phyloP scores from a whole-genome alignment of 169 alveolate genomes.

The Plasmodium gallinaceum region DNA sequence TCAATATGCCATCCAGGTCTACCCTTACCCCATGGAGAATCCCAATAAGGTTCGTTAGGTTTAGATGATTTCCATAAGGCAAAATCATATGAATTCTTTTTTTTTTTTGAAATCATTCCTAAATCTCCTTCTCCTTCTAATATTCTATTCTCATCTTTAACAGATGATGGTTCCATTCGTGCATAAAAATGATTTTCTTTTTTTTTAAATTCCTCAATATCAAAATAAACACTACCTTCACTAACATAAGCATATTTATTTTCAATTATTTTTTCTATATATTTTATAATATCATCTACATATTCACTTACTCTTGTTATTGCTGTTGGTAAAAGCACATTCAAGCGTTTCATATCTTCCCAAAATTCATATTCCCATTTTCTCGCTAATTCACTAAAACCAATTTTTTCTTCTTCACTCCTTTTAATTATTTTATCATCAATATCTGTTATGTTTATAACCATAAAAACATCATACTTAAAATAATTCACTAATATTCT shows the following conservation, averaged over 20 bases:
- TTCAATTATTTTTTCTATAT: conserved; percentile 91
- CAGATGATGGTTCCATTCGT: conserved; percentile 94
- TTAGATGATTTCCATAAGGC: conserved; percentile 99
- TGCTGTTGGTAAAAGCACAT: conserved; percentile 94
- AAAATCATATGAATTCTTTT: conserved; percentile 95
- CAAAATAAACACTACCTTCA: conserved; percentile 97
- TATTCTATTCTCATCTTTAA: conserved; percentile 85
- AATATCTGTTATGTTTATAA: conserved; percentile 98
- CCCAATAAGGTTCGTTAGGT: conserved; percentile 98
- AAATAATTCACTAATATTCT: conserved; percentile 95
- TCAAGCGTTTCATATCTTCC: conserved; percentile 92
- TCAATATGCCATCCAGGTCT: conserved; percentile 99
- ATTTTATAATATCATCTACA: conserved; percentile 94
- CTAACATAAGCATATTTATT: conserved; percentile 97
- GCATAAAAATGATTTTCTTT: conserved; percentile 92
- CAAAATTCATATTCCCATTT: conserved; percentile 94
- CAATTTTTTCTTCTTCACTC: conserved; percentile 82
- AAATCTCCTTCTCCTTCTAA: conserved; percentile 96
- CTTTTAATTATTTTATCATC: conserved; percentile 98
- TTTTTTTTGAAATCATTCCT: conserved; percentile 91
- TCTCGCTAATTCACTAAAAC: conserved; percentile 89
- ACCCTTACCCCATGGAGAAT: conserved; percentile 98
- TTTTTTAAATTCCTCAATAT: conserved; percentile 91
- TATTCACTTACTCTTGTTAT: conserved; percentile 97
- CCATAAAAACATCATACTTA: conserved; percentile 95